phyloP scores from a whole-genome alignment of 345 rosid species.

The Populus simonii region DNA sequence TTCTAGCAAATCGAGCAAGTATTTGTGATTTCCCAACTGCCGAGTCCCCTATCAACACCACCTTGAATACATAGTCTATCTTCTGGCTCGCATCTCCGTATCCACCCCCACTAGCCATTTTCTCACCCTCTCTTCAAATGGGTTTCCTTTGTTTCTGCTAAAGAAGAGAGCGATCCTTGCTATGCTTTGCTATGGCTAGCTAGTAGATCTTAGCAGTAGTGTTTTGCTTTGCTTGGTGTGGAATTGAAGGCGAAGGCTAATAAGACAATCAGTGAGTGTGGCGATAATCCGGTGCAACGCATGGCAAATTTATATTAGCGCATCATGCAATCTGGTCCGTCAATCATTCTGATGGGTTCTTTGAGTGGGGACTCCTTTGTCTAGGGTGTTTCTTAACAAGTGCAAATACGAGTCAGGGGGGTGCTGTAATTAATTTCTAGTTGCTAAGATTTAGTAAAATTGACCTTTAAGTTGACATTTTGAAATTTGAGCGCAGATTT shows the following conservation, averaged over 20 bases:
- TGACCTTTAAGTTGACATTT: too few species aligned
- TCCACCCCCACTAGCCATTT: slow-evolving; percentile 29
- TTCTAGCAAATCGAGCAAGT: slow-evolving; percentile 41
- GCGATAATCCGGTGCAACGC: neutral
- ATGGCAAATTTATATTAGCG: neutral
- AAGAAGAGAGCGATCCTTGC: neutral
- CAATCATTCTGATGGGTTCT: too few species aligned
- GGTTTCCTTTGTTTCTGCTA: neutral
- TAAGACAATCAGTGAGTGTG: neutral
- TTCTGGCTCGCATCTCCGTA: slow-evolving; percentile 38
- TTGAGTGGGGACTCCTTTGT: too few species aligned
- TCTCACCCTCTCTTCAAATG: neutral
- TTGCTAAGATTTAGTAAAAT: too few species aligned
- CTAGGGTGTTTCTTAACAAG: too few species aligned
- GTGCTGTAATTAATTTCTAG: too few species aligned
- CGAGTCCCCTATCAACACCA: slow-evolving; percentile 44
- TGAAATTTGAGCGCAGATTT: too few species aligned
- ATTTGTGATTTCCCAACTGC: slow-evolving; percentile 45
- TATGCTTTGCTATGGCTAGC: neutral
- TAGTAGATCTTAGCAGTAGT: neutral
- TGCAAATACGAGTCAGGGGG: too few species aligned
- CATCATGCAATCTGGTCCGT: neutral
- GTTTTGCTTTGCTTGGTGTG: neutral
- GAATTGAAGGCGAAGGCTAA: neutral
- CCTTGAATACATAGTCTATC: slow-evolving; percentile 50